phyloP scores from a whole-genome alignment of 1,284 basidiomycete genomes.

The Sporisorium scitamineum region DNA sequence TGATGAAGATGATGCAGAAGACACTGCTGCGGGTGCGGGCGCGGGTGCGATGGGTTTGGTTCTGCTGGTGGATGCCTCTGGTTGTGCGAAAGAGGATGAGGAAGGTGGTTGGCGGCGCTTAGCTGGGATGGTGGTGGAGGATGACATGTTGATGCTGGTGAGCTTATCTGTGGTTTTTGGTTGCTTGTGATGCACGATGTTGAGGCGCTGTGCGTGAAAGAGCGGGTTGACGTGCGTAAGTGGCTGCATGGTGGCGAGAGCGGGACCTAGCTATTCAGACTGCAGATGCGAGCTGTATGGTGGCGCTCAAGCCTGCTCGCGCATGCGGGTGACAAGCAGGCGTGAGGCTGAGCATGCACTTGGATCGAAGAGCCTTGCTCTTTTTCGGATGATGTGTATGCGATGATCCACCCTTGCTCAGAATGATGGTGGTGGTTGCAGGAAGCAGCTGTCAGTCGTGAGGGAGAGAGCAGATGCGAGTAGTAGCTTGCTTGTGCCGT shows the following conservation, averaged over 20 bases:
- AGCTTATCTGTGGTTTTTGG: neutral
- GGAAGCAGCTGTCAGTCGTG: neutral
- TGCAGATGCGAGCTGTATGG: neutral
- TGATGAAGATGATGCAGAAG: neutral
- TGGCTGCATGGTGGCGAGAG: constrained; percentile 27
- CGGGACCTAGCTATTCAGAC: neutral
- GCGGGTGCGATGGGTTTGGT: neutral
- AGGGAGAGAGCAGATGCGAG: neutral
- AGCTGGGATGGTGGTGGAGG: constrained; percentile 12
- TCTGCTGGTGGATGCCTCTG: constrained; percentile 17
- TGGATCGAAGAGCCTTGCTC: neutral
- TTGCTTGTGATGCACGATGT: neutral
- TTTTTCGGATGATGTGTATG: neutral
- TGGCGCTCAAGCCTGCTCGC: constrained; percentile 17
- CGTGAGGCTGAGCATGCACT: constrained; percentile 5
- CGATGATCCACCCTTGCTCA: neutral
- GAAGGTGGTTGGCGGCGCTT: constrained; percentile 36
- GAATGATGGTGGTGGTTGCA: neutral
- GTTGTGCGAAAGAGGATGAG: constrained; percentile 16
- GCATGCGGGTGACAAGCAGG: neutral
- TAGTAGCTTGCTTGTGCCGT: neutral
- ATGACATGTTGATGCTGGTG: constrained; percentile 3
- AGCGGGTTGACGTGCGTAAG: constrained; percentile 24
- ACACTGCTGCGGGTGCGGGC: neutral
- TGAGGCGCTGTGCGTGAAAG: constrained; percentile 9